These are phyloP conservation scores for Lyophyllum semitale DNA, from an alignment of 768 basidiomycete species.

Conservation along the genomic window DNA sequence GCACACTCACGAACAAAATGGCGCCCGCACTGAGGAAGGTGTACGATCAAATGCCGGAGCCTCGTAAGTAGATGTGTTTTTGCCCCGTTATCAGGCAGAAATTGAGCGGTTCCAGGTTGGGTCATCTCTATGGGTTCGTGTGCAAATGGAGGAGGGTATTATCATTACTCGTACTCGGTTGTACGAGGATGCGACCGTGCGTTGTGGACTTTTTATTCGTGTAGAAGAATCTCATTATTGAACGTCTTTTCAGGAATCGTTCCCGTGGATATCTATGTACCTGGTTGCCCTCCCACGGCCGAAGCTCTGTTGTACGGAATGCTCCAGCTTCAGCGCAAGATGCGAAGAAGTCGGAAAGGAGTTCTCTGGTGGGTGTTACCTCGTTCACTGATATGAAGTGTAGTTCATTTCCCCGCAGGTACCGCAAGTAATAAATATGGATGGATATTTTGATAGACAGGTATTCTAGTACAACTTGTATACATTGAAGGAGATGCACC, in stretches of 20 bases:
- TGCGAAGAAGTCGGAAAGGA: conserved; percentile 84
- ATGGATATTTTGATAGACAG: conserved; percentile 4
- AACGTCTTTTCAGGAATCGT: conserved; percentile 73
- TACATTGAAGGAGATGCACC: too few relatives aligned
- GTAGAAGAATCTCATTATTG: conserved; percentile 9
- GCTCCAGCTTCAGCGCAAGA: conserved; percentile 96
- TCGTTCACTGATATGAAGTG: background rate
- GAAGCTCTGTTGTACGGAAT: conserved; percentile 96
- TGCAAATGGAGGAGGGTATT: conserved; percentile 97
- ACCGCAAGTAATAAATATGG: conserved; percentile 49
- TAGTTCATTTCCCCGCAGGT: conserved; percentile 35
- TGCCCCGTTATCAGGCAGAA: background rate
- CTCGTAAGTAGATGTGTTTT: conserved; percentile 52
- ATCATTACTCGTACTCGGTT: conserved; percentile 98
- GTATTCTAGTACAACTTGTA: conserved; percentile 8
- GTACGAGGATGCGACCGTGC: conserved; percentile 96
- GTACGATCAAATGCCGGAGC: conserved; percentile 99
- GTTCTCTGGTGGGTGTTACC: conserved; percentile 71
- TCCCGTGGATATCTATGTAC: conserved; percentile 97
- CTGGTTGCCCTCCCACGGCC: conserved; percentile 93
- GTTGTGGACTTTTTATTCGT: conserved; percentile 30
- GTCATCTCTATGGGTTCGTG: conserved; percentile 99
- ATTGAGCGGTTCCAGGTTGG: conserved; percentile 64
- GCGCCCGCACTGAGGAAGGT: conserved; percentile 96
- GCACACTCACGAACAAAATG: conserved; percentile 99